Percentiles rank a stretch among this genome's conserved stretches.
phyloP scores from a whole-genome alignment of 1,139 yeast genomes.

The Kurtzmaniella quercitrusa region DNA sequence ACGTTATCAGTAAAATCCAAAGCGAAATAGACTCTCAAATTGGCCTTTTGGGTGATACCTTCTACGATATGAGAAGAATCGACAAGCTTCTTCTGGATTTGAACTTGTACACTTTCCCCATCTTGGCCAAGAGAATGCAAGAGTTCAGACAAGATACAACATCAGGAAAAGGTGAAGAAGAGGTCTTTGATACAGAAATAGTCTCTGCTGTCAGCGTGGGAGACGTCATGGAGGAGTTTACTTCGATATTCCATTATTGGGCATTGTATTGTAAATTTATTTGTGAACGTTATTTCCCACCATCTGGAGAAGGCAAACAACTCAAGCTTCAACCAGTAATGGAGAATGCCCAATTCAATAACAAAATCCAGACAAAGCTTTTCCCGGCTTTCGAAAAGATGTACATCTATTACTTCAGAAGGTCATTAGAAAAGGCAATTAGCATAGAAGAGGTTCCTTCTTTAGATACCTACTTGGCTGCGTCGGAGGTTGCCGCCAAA shows the following conservation, averaged over 20 bases:
- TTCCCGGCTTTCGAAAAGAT: constrained; percentile 62
- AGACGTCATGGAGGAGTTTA: constrained; percentile 60
- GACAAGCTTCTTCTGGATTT: constrained; percentile 56
- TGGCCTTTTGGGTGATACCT: constrained; percentile 82
- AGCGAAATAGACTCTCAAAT: constrained; percentile 89
- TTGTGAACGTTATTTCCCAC: constrained; percentile 52
- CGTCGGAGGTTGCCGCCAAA: constrained; percentile 10
- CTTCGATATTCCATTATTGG: constrained; percentile 84
- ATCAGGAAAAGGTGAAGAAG: constrained; percentile 13
- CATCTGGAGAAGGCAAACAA: constrained; percentile 7
- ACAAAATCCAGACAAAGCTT: constrained; percentile 51
- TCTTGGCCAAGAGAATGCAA: constrained; percentile 23
- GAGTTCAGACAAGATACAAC: constrained; percentile 11
- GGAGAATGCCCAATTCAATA: constrained; percentile 54
- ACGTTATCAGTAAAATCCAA: constrained; percentile 71
- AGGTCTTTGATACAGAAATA: constrained; percentile 26
- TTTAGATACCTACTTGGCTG: constrained; percentile 26
- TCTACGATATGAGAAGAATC: constrained; percentile 67
- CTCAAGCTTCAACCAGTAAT: constrained; percentile 51
- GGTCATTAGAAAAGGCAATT: constrained; percentile 80
- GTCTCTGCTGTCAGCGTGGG: constrained; percentile 45
- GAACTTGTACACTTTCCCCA: constrained; percentile 53
- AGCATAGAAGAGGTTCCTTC: constrained; percentile 72
- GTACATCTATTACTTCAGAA: constrained; percentile 62
- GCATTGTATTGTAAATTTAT: constrained; percentile 74